phyloP scores from a whole-genome alignment of 352 stramenopile genomes.

The Globisporangium nunn region DNA sequence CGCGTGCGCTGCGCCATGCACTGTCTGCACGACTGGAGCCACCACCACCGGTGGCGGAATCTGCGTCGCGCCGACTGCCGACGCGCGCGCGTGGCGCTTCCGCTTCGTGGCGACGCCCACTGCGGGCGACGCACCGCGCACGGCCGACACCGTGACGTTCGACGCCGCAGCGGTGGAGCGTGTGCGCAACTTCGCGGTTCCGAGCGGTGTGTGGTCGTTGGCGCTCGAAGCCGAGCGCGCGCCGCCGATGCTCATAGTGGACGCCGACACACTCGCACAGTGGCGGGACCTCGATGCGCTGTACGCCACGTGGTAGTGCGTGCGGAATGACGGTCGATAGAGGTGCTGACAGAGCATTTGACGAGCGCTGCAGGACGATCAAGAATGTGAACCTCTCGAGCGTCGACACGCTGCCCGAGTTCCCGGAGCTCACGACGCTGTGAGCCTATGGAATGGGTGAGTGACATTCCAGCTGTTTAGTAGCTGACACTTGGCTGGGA shows the following conservation, averaged over 20 bases:
- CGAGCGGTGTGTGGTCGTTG: constrained; percentile 6
- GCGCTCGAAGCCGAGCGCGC: background rate
- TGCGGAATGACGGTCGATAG: background rate
- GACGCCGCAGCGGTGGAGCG: constrained; percentile 5
- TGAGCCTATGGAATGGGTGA: background rate
- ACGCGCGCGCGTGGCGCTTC: constrained; percentile 7
- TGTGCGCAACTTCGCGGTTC: constrained; percentile 1
- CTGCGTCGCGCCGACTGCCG: constrained; percentile 4
- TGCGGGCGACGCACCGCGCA: background rate
- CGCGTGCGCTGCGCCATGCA: constrained; percentile 4
- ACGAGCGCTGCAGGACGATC: constrained; percentile 1
- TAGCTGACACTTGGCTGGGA: background rate
- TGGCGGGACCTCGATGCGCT: constrained; percentile 11
- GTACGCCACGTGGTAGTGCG: background rate
- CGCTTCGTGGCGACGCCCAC: background rate
- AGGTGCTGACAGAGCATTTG: background rate
- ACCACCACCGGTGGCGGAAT: constrained; percentile 1
- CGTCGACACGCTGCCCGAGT: background rate
- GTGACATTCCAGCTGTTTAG: background rate
- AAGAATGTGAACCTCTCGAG: constrained; percentile 12
- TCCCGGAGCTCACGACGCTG: constrained; percentile 8
- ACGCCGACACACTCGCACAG: background rate
- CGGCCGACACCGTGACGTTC: background rate
- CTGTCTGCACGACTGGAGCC: background rate
- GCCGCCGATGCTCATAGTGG: constrained; percentile 6